Base-by-base conservation (phyloP, 805 yeast species). In the Kodamaea leandrae region DNA sequence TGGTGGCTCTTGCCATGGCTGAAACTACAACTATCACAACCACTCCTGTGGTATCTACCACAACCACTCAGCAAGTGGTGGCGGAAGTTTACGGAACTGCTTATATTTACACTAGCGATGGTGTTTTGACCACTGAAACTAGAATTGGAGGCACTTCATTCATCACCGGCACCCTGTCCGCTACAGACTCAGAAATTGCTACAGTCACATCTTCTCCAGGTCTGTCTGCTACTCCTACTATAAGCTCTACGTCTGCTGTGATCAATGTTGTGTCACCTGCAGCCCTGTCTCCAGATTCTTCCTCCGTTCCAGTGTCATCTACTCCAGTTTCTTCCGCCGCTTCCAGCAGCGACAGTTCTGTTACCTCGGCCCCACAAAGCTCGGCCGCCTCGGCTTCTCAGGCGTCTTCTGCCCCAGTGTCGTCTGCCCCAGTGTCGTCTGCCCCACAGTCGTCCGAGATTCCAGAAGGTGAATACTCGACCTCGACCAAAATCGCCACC, bases 61-160 rank as follows among this genome's bases (percentile, higher is more conserved):
- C 69, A 14, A 59, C 60, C 14, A 60, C 66, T 9, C 51, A 60
- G 6, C 58, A 52, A 5, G 50, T 47, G 18, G 42, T 52, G n/a
- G 63, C 53, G 36, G 53, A 52, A 17, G 44, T 63, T 17, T 57
- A 42, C 37, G 63, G 52, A 20, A 56, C 65, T 4, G 58, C 43
- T 6, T 66, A 64, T 45, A 48, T 63, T 20, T 67, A 49, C 47
- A 62, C 69, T 18, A 51, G 50, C 37, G 50, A 47, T 17, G 70
- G 71, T 2, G 43, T 39, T 5, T 51, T 58, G 37, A 63, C 72
- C 24, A 60, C 68, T n/a, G 39, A 49, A 7, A 50, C 55, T 8
- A 45, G 51, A 20, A 43, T 53, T 10, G 58, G 57, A n/a, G 45
- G 50, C 7, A 50, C 52, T 2, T 36, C 33, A 25, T 43, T 24